Evolutionary conservation across 106 monocot genomes (phyloP).

Genomic region (Ottelia alismoides): DNA sequence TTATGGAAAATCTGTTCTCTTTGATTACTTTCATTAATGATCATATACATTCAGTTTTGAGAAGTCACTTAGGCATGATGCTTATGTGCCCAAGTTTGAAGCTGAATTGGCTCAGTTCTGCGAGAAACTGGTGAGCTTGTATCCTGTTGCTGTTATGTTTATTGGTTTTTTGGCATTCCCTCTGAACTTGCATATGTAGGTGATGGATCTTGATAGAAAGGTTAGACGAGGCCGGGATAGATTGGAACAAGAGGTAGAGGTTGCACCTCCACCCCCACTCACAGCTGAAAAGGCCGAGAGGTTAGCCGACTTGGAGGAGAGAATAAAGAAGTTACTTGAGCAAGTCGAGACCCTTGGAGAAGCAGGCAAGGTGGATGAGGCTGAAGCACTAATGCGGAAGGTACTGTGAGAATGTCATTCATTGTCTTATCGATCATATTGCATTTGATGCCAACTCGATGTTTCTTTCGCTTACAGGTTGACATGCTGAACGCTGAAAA

Average conservation of each 20-base stretch:
- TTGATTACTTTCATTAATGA: too few relatives aligned
- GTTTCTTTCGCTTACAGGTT: constrained; percentile 34
- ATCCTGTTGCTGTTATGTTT: not conserved
- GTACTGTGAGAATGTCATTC: constrained; percentile 13
- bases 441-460: not conserved
- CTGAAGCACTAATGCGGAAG: constrained; percentile 97
- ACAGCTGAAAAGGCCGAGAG: constrained; percentile 67
- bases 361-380: constrained; percentile 97
- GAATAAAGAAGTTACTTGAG: constrained; percentile 84
- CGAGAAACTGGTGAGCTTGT: constrained; percentile 74
- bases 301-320: constrained; percentile 64
- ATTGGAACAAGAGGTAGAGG: constrained; percentile 65
- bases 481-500: constrained; percentile 87
- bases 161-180: not conserved
- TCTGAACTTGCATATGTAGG: constrained; percentile 30
- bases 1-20: too few relatives aligned
- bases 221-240: constrained; percentile 84
- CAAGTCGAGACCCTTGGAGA: constrained; percentile 93
- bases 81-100: constrained; percentile 83
- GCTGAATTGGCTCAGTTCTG: constrained; percentile 88
- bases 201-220: constrained; percentile 89
- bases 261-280: constrained; percentile 34
- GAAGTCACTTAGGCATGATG: constrained; percentile 74
- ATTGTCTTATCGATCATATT: not conserved
- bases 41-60: too few relatives aligned